Conservation (phyloP, 2,329 filamentous ascomycete species). For the Penicillium paneum region DNA sequence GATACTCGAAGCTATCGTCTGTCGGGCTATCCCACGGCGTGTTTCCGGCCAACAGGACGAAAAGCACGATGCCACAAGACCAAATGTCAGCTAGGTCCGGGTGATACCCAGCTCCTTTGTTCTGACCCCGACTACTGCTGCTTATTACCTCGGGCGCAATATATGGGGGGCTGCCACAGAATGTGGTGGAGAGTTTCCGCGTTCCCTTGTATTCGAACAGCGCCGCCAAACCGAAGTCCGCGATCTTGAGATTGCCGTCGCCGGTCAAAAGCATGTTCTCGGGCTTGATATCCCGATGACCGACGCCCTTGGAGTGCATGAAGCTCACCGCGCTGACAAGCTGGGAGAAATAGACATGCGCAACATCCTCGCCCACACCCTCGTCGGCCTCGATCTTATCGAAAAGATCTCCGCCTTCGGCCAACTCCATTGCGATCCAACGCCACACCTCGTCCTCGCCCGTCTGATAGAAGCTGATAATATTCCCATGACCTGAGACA, state of each 20-base stretch:
- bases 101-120: slow-evolving; percentile 46
- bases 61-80: slow-evolving; percentile 97
- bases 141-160: slow-evolving; percentile 86
- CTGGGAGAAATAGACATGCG: slow-evolving; percentile 94
- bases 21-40: slow-evolving; percentile 97
- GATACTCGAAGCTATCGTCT: slow-evolving; percentile 79
- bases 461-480: slow-evolving; percentile 87
- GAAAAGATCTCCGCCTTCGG: slow-evolving; percentile 92
- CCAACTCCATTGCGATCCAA: slow-evolving; percentile 98
- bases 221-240: slow-evolving; percentile 93
- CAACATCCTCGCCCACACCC: slow-evolving; percentile 89
- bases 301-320: slow-evolving; percentile 94
- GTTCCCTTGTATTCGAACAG: slow-evolving; percentile 87
- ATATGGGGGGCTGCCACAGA: slow-evolving; percentile 94
- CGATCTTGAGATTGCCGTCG: slow-evolving; percentile 84
- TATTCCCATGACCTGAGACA: slow-evolving; percentile 84
- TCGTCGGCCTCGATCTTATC: slow-evolving; percentile 99
- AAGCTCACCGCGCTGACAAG: slow-evolving; percentile 86
- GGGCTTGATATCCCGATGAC: slow-evolving; percentile 86
- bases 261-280: slow-evolving; percentile 91
- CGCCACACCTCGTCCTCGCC: slow-evolving; percentile 84
- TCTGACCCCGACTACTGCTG: slow-evolving; percentile 51
- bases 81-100: slow-evolving; percentile 88
- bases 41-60: slow-evolving; percentile 91
- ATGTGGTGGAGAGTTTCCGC: slow-evolving; percentile 76